Conservation (phyloP, 164 flowering plant genomes). For the Vitis vinifera region DNA sequence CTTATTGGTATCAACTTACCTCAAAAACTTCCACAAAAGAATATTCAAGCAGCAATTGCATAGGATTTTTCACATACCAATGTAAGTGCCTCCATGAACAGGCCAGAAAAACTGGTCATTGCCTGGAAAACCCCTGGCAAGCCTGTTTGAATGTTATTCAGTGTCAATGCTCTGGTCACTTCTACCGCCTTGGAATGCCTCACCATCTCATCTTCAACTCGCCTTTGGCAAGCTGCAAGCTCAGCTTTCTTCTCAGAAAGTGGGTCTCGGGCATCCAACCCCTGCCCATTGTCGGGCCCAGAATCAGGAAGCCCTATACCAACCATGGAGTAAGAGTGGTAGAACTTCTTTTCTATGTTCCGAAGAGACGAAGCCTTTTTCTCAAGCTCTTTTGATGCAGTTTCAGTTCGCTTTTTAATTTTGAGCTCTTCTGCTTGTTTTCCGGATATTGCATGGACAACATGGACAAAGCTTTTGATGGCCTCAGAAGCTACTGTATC, state of each 20-base stretch:
- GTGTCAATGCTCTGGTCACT: conserved; percentile 94
- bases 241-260: conserved; percentile 84
- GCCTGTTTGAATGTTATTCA: conserved; percentile 92
- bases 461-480: conserved; percentile 86
- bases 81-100: conserved; percentile 70
- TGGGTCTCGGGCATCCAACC: conserved; percentile 85
- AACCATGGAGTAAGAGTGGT: conserved; percentile 85
- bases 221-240: conserved; percentile 68
- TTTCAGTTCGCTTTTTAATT: conserved; percentile 67
- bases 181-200: conserved; percentile 85
- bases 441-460: conserved; percentile 67
- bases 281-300: conserved; percentile 52
- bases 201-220: conserved; percentile 90
- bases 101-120: conserved; percentile 75
- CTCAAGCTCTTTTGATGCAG: conserved; percentile 79
- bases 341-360: conserved; percentile 79
- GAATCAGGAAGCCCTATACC: conserved; percentile 72
- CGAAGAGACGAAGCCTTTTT: conserved; percentile 73
- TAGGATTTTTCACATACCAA: conserved; percentile 68
- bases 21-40: conserved; percentile 8
- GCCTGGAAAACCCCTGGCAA: conserved; percentile 97
- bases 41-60: conserved; percentile 21
- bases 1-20: conserved; percentile 12
- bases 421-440: conserved; percentile 86
- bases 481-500: conserved; percentile 95